phyloP scores from a whole-genome alignment of 805 yeast genomes.

The Hanseniaspora clermontiae region DNA sequence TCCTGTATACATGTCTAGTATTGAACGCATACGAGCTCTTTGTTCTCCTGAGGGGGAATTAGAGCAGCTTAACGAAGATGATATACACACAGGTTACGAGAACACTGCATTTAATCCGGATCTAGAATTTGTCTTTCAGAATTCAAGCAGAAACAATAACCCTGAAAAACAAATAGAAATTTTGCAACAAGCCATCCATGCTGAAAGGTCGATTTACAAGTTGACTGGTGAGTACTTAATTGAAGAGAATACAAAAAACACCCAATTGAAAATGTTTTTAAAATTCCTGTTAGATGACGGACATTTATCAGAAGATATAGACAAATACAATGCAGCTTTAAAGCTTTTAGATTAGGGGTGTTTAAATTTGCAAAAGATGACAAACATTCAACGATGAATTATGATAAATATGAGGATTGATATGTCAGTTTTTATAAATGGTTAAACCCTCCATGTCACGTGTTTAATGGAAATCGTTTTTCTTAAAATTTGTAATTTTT shows the following conservation, averaged over 20 bases:
- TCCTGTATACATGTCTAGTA: conserved; percentile 1
- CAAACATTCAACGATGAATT: too few species aligned
- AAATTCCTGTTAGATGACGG: neutral
- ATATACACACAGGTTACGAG: neutral
- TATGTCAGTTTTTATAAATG: neutral
- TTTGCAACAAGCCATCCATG: neutral
- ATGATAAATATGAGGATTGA: too few species aligned
- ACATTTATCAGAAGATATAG: neutral
- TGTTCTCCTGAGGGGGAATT: neutral
- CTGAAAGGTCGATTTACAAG: neutral
- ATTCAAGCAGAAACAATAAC: neutral
- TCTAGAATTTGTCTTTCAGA: conserved; percentile 2
- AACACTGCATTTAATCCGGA: neutral
- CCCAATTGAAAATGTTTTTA: conserved; percentile 15
- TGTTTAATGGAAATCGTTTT: neutral
- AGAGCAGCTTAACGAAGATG: neutral
- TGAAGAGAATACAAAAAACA: neutral
- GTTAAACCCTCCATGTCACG: neutral
- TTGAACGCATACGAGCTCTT: neutral
- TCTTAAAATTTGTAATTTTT: neutral
- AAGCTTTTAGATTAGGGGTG: neutral
- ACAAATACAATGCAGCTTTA: neutral
- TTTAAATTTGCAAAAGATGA: too few species aligned
- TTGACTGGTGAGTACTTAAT: neutral
- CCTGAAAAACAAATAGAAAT: conserved; percentile 7